These are phyloP conservation scores for Cavenderia fasciculata DNA, from an alignment of 78 protist species.

Conservation along the genomic window DNA sequence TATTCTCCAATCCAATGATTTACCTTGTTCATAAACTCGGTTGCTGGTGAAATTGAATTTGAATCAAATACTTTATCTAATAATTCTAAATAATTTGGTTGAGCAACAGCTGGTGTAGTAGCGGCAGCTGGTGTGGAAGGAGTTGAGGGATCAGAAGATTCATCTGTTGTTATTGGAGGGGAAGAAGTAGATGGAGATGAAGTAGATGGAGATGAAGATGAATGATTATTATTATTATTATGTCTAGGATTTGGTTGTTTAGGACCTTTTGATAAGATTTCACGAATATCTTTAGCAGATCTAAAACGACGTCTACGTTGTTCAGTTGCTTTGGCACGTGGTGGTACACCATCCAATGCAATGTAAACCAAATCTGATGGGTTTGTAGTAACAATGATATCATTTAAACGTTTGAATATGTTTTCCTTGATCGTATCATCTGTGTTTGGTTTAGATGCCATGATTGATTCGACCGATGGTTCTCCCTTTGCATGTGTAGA, in stretches of 20 bases:
- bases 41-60: slow-evolving; percentile 98
- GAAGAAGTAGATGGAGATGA: too few species aligned
- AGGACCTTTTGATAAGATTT: slow-evolving; percentile 48
- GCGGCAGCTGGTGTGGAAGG: too few species aligned
- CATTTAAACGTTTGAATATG: slow-evolving; percentile 89
- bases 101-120: too few species aligned
- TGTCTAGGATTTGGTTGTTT: not conserved
- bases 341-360: slow-evolving; percentile 98
- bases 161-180: too few species aligned
- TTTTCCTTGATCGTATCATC: slow-evolving; percentile 75
- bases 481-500: not conserved
- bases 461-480: not conserved
- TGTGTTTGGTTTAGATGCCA: not conserved
- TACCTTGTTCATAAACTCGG: slow-evolving; percentile 91
- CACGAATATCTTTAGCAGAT: slow-evolving; percentile 22
- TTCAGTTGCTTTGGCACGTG: slow-evolving; percentile 98
- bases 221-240: not conserved
- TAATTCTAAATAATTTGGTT: not conserved
- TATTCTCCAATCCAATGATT: slow-evolving; percentile 30
- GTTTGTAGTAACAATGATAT: slow-evolving; percentile 82
- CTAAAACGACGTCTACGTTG: slow-evolving; percentile 96
- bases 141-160: not conserved
- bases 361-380: slow-evolving; percentile 92
- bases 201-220: not conserved
- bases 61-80: slow-evolving; percentile 85